Evolutionary conservation across 2,329 filamentous ascomycete genomes (phyloP).

Genomic region (Botryotinia narcissicola): DNA sequence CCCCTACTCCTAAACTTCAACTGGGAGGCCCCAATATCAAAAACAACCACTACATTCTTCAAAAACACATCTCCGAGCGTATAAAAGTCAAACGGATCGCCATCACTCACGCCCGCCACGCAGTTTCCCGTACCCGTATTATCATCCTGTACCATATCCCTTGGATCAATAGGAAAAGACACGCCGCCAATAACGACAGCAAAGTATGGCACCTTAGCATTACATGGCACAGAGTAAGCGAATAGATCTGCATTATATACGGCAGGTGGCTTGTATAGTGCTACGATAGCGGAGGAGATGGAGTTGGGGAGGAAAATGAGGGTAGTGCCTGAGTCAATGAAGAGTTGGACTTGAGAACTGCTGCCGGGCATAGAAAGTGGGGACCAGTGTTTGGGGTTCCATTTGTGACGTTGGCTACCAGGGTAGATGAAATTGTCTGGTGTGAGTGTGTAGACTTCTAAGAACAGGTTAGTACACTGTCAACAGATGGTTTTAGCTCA

Average conservation of each 20-base stretch:
- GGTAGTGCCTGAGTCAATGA: constrained; percentile 25
- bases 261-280: constrained; percentile 22
- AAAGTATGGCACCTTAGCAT: constrained; percentile 23
- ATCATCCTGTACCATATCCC: constrained; percentile 26
- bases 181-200: constrained; percentile 26
- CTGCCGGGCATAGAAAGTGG: background rate
- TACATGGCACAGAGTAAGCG: constrained; percentile 22
- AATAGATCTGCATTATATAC: background rate
- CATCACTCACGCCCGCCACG: constrained; percentile 15
- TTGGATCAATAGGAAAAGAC: constrained; percentile 20
- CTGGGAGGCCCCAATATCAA: constrained; percentile 47
- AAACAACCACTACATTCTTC: constrained; percentile 50
- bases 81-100: constrained; percentile 42
- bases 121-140: constrained; percentile 13
- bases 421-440: constrained; percentile 22
- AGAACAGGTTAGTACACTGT: background rate
- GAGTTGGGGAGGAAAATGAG: constrained; percentile 22
- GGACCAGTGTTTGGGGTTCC: background rate
- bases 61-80: constrained; percentile 52
- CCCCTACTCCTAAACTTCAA: constrained; percentile 41
- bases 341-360: constrained; percentile 4
- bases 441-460: constrained; percentile 24
- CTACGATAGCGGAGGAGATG: constrained; percentile 20
- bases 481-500: background rate
- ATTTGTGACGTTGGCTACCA: background rate